Base-by-base conservation (phyloP, 2,329 filamentous ascomycete species). In the Ascochyta koolunga region DNA sequence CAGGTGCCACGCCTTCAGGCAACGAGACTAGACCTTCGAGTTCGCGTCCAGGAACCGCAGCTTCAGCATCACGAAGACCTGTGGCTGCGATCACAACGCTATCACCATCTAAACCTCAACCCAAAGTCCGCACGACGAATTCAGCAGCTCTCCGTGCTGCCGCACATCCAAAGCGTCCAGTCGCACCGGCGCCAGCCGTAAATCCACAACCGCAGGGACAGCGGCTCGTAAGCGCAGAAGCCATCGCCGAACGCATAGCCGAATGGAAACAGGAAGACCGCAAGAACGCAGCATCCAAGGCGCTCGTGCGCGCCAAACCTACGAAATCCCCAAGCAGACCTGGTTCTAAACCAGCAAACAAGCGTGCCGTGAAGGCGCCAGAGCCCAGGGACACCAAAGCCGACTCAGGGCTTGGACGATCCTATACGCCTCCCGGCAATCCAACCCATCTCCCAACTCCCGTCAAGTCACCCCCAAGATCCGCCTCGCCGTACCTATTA, bases 261-360 rank as follows among this genome's bases (percentile, higher is more conserved):
- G n/a, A 45, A 37, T 66, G 63, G 63, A 56, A 65, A 15, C 50
- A 19, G 13, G 56, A 56, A 16, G 49, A 56, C 13, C 21, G 42
- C 9, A 41, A 54, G 27, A 56, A 40, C 7, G 18, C 53, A 5
- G n/a, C 29, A 1, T n/a, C 35, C 4, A 40, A 32, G 9, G 24
- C 7, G 15, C 22, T 35, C 18, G 15, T 33, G 18, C 39, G 43
- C 0, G 22, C 22, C 4, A 41, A 46, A 11, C 32, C 47, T 3
- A 21, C 16, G 1, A 54, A 38, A n/a, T 27, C 43, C 39, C 33
- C 40, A 11, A 56, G 32, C 44, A 57, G 53, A 16, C 29, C 39
- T 1, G 16, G 46, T 8, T 13, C 25, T 16, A 50, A 39, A 16
- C 29, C 9, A 33, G 22, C 13, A 10, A 16, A 10, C 13, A 13